Conservation (phyloP, 257 asterid species). For the Euphrasia confusa region DNA sequence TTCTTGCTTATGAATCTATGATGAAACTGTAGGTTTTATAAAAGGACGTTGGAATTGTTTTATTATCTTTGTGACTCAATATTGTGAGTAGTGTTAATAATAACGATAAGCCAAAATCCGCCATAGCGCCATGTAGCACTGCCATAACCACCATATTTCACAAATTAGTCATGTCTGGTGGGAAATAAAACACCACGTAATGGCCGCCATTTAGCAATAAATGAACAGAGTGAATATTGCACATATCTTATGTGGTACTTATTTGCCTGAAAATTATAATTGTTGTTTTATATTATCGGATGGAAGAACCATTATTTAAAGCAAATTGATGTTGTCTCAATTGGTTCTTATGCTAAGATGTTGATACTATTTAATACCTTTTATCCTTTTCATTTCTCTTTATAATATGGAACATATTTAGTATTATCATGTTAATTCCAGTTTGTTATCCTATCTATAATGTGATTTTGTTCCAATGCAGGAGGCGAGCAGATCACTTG, state of each 20-base stretch:
- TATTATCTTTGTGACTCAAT: neutral
- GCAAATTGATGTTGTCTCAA: neutral
- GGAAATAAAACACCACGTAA: neutral
- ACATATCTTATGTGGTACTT: neutral
- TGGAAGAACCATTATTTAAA: neutral
- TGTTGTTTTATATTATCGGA: neutral
- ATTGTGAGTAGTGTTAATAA: neutral
- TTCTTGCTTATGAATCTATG: neutral
- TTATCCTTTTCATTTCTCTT: conserved; percentile 6
- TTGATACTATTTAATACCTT: conserved; percentile 7
- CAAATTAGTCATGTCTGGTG: too few species aligned
- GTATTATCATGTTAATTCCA: conserved; percentile 8
- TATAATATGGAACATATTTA: neutral
- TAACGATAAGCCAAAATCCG: neutral
- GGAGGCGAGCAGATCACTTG: conserved; percentile 67
- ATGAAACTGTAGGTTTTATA: neutral
- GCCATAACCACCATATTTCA: too few species aligned
- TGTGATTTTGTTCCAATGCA: conserved; percentile 30
- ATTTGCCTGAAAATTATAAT: neutral
- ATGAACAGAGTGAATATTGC: neutral
- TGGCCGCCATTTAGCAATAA: neutral
- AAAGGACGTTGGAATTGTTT: neutral
- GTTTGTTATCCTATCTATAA: conserved; percentile 10
- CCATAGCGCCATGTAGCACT: too few species aligned
- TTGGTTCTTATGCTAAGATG: conserved; percentile 1